Conservation (phyloP, 2,329 filamentous ascomycete genomes). For the Cyphellophora attinorum region DNA sequence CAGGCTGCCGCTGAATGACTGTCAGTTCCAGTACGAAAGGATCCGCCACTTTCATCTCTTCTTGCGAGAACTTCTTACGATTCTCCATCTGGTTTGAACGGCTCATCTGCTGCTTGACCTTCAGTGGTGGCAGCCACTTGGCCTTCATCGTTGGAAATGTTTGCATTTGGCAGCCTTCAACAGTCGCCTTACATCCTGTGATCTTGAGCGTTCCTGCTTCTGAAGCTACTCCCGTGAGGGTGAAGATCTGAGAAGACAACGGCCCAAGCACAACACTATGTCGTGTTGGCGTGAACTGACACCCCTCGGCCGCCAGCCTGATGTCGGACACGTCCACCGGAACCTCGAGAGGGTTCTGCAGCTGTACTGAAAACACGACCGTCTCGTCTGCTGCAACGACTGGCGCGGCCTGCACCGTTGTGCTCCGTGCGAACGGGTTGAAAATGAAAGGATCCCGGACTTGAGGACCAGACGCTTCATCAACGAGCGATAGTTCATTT, state of each 20-base stretch:
- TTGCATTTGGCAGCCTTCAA: slow-evolving; percentile 72
- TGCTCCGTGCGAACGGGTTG: slow-evolving; percentile 63
- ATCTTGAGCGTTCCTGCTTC: slow-evolving; percentile 61
- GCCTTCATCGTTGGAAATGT: slow-evolving; percentile 75
- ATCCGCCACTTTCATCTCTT: slow-evolving; percentile 3
- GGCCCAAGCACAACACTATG: slow-evolving; percentile 65
- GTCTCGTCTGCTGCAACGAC: slow-evolving; percentile 71
- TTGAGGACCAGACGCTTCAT: slow-evolving; percentile 26
- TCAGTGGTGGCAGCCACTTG: slow-evolving; percentile 45
- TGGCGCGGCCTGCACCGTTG: slow-evolving; percentile 47
- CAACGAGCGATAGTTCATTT: slow-evolving; percentile 38
- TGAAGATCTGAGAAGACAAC: slow-evolving; percentile 70
- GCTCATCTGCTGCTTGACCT: slow-evolving; percentile 5
- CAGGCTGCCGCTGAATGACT: slow-evolving; percentile 71
- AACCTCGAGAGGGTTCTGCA: slow-evolving; percentile 93
- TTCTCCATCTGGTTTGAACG: not conserved
- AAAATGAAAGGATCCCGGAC: slow-evolving; percentile 78
- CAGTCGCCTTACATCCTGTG: slow-evolving; percentile 67
- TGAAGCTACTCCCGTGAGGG: slow-evolving; percentile 59
- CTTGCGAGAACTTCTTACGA: not conserved
- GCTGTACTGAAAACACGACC: slow-evolving; percentile 66
- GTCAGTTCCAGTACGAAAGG: slow-evolving; percentile 47
- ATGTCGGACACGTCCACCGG: slow-evolving; percentile 83
- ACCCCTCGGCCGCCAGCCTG: slow-evolving; percentile 62
- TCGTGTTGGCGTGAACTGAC: slow-evolving; percentile 57